Percentiles rank a stretch among this genome's conserved stretches.
Conservation (phyloP, 345 rosid genomes). For the Rhodamnia argentea region DNA sequence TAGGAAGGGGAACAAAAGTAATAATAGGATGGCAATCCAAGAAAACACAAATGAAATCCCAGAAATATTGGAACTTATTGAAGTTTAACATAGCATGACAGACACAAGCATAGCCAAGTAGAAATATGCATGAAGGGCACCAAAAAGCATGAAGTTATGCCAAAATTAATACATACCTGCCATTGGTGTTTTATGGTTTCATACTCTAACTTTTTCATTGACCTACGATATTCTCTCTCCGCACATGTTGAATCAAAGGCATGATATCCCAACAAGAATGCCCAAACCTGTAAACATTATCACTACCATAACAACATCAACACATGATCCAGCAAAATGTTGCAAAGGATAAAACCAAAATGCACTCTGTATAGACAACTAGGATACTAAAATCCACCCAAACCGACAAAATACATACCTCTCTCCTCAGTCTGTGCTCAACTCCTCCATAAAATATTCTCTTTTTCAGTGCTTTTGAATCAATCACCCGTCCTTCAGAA, state of each 20-base stretch:
- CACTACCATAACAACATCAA: neutral
- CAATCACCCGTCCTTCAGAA: constrained; percentile 73
- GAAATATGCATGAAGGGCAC: neutral
- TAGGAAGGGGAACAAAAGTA: neutral
- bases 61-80: neutral
- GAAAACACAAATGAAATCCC: neutral
- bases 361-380: neutral
- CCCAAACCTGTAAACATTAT: constrained; percentile 59
- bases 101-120: neutral
- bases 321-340: neutral
- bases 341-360: neutral
- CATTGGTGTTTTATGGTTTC: constrained; percentile 81
- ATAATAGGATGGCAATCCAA: neutral
- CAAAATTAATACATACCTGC: constrained; percentile 45
- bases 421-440: constrained; percentile 61
- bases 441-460: constrained; percentile 94
- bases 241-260: constrained; percentile 75
- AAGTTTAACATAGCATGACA: neutral
- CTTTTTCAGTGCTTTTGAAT: constrained; percentile 58
- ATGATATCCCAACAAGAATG: constrained; percentile 76
- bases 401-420: constrained; percentile 39
- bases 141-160: neutral
- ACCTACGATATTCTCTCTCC: constrained; percentile 66
- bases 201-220: constrained; percentile 59
- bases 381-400: neutral